phyloP scores from a whole-genome alignment of 495 filamentous ascomycete genomes.

The Neurospora sp. region DNA sequence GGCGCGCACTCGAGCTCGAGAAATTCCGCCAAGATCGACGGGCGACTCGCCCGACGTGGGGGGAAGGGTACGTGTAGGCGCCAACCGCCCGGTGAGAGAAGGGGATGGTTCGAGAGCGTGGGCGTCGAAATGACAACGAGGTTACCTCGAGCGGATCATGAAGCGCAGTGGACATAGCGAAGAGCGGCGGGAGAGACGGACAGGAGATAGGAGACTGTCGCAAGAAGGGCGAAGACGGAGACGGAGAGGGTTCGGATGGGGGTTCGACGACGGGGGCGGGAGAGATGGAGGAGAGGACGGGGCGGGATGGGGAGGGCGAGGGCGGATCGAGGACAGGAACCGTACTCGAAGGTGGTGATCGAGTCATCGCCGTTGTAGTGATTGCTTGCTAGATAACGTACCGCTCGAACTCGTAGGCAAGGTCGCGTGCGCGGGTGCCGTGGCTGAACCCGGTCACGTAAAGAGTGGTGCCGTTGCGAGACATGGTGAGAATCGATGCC shows the following conservation, averaged over 20 bases:
- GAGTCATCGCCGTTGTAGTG: slow-evolving; percentile 28
- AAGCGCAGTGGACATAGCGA: slow-evolving; percentile 14
- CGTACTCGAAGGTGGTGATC: slow-evolving; percentile 35
- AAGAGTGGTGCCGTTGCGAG: slow-evolving; percentile 85
- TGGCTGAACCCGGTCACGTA: slow-evolving; percentile 98
- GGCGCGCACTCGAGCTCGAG: slow-evolving; percentile 19
- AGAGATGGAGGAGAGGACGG: slow-evolving; percentile 11
- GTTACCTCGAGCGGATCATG: slow-evolving; percentile 16
- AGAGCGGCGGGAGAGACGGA: slow-evolving; percentile 27
- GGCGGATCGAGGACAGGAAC: slow-evolving; percentile 18
- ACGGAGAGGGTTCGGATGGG: neutral
- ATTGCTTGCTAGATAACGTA: slow-evolving; percentile 32
- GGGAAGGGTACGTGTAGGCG: slow-evolving; percentile 22
- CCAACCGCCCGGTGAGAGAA: slow-evolving; percentile 50
- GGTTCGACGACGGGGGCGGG: slow-evolving; percentile 25
- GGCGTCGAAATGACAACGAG: slow-evolving; percentile 21
- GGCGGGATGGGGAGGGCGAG: slow-evolving; percentile 15
- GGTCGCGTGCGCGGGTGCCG: slow-evolving; percentile 97
- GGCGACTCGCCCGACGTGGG: slow-evolving; percentile 28
- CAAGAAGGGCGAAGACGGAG: slow-evolving; percentile 21
- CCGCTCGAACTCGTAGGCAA: slow-evolving; percentile 99
- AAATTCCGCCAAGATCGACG: slow-evolving; percentile 22
- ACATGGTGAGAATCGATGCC: slow-evolving; percentile 49
- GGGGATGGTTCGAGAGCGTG: slow-evolving; percentile 24
- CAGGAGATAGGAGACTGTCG: slow-evolving; percentile 23